phyloP scores from a whole-genome alignment of 768 basidiomycete species.

The Suillus variegatus region DNA sequence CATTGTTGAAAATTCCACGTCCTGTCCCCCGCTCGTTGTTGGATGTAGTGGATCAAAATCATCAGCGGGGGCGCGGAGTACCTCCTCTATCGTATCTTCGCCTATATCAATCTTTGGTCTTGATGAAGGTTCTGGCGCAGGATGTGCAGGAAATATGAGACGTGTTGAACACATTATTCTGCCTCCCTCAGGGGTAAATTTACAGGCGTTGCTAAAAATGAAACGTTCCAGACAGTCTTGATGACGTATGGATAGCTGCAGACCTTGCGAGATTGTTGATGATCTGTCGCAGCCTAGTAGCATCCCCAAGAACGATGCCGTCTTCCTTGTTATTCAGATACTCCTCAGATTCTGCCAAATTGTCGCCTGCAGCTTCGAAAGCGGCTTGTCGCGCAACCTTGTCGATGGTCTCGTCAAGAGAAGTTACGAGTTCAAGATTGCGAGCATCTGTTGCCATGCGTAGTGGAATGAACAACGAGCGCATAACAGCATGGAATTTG shows the following conservation, averaged over 20 bases:
- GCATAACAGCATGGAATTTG: slow-evolving; percentile 76
- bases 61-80: slow-evolving; percentile 34
- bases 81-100: slow-evolving; percentile 25
- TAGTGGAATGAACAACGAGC: slow-evolving; percentile 70
- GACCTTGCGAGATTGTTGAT: slow-evolving; percentile 82
- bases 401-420: slow-evolving; percentile 70
- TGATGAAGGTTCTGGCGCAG: slow-evolving; percentile 16
- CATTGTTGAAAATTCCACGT: background rate
- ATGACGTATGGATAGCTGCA: slow-evolving; percentile 3
- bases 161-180: slow-evolving; percentile 67
- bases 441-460: slow-evolving; percentile 68
- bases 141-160: slow-evolving; percentile 43
- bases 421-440: slow-evolving; percentile 63
- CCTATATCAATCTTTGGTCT: slow-evolving; percentile 11
- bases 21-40: background rate
- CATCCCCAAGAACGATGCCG: slow-evolving; percentile 81
- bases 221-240: slow-evolving; percentile 3
- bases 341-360: slow-evolving; percentile 13
- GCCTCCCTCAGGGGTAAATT: slow-evolving; percentile 74
- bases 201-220: slow-evolving; percentile 66
- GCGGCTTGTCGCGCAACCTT: slow-evolving; percentile 60
- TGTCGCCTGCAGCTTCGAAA: slow-evolving; percentile 60
- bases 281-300: slow-evolving; percentile 78
- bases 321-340: slow-evolving; percentile 38
- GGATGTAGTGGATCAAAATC: slow-evolving; percentile 21